Base-by-base conservation (phyloP, 257 asterid genomes). In the Nemophila menziesii region DNA sequence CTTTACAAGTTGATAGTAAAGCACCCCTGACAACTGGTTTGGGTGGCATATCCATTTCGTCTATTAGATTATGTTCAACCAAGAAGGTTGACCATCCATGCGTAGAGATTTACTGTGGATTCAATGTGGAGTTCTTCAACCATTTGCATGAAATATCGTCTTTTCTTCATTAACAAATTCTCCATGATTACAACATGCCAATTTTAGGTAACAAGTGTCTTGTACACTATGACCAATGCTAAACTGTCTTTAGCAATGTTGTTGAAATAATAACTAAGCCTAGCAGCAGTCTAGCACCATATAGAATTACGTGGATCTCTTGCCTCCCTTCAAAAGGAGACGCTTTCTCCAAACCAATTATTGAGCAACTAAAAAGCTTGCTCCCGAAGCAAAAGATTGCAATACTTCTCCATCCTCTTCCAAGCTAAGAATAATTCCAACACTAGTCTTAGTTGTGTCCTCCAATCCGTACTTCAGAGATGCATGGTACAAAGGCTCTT, bases 391-490 rank as follows among this genome's bases (percentile, higher is more conserved):
- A 90, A 77, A 78, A 85, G n/a, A n/a, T n/a, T n/a, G 96, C 96
- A 43, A 90, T 66, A 90, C 80, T 57, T 85, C 92, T 49, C 98
- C 98, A 57, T 90, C 85, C 68, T 90, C 98, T 61, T 90, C 98
- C 80, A 90, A 65, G 72, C 98, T 80, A 58, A 84, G 98, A 65
- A 90, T 79, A 53, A 85, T 55, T 46, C 98, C 98, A 7, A 90
- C 56, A 61, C 87, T 84, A 63, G 58, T 74, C 73, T 85, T 78
- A 29, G 86, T 74, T 58, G 81, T 70, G 44, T 90, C 96, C 57
- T 85, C 98, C 98, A 95, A 90, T 27, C 98, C 98, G 60, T 85
- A 90, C 57, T 80, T 90, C 44, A 96, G 98, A 23, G 94, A 78
- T 50, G n/a, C n/a, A n/a, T n/a, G 98, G 70, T 48, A 90, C 98